phyloP scores from a whole-genome alignment of 1,139 yeast genomes.

The Kodamaea plutei region DNA sequence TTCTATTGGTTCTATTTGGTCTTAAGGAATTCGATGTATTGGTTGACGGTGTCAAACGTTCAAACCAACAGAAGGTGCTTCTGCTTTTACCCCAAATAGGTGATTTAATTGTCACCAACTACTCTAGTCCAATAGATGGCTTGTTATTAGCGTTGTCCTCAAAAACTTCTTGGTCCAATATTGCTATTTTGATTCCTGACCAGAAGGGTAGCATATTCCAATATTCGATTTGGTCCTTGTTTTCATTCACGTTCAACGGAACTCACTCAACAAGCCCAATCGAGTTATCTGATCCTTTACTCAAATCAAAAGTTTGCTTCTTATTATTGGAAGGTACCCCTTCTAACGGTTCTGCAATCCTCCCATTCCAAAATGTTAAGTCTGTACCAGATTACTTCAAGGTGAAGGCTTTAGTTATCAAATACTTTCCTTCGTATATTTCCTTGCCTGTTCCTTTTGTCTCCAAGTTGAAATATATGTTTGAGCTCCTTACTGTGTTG shows the following conservation, averaged over 20 bases:
- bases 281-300: slow-evolving; percentile 10
- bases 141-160: slow-evolving; percentile 28
- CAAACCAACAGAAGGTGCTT: slow-evolving; percentile 30
- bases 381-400: slow-evolving; percentile 17
- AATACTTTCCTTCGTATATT: slow-evolving; percentile 32
- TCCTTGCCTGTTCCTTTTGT: slow-evolving; percentile 32
- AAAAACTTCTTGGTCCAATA: slow-evolving; percentile 26
- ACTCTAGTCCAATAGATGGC: slow-evolving; percentile 54
- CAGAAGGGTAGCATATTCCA: slow-evolving; percentile 30
- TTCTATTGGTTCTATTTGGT: slow-evolving; percentile 20
- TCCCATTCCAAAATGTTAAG: slow-evolving; percentile 35
- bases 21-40: slow-evolving; percentile 32
- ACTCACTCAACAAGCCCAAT: slow-evolving; percentile 14
- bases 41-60: slow-evolving; percentile 51
- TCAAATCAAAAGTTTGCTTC: slow-evolving; percentile 36
- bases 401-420: slow-evolving; percentile 43
- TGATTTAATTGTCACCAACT: slow-evolving; percentile 50
- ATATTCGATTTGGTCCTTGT: slow-evolving; percentile 33
- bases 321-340: slow-evolving; percentile 67
- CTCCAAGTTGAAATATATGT: slow-evolving; percentile 20
- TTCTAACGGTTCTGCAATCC: slow-evolving; percentile 57
- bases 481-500: slow-evolving; percentile 23
- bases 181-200: slow-evolving; percentile 45
- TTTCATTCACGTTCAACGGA: slow-evolving; percentile 27
- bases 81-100: slow-evolving; percentile 36